Base-by-base conservation (phyloP, 169 alveolate genomes). In the Cryptosporidium canis region DNA sequence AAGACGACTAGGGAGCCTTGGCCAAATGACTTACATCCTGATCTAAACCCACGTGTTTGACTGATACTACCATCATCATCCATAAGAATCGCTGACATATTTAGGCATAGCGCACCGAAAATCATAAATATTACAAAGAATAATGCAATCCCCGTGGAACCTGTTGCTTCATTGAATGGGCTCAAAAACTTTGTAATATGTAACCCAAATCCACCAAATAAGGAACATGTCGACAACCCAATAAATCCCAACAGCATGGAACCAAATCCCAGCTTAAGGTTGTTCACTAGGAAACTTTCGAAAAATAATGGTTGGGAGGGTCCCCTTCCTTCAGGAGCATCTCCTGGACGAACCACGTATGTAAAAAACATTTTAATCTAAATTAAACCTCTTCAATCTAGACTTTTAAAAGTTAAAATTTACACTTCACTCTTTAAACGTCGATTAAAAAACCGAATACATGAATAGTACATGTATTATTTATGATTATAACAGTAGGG, bases 311-410 rank as follows among this genome's bases (percentile, higher is more conserved):
- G 94, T 84, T 96, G 98, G 7, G 84, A 48, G 21, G 98, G 98
- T 14, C 97, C 96, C 33, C 98, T 94, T 68, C 98, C 96, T 90
- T 95, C 98, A 21, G 98, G 98, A 45, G 98, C 98, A 93, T 96
- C 98, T 21, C 98, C 98, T 51, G 98, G 98, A 53, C 98, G 94
- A 31, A 96, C 98, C 12, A 96, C 98, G 91, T 96, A 96, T 14
- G 98, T 96, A 92, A 96, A 95, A 84, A 85, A 96, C 98, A 96
- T 95, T 56, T 43, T 31, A 63, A 72, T 64, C 24, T 21, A 70
- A 35, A 39, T 35, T 51, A 27, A 51, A 51, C 3, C 9, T 14
- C 7, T 51, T 5, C 7, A 14, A 51, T 51, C 63, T 21, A 21
- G 24, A 33, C 63, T 21, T 3, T 51, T 51, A 51, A 51, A 51